Base-by-base conservation (phyloP, 495 filamentous ascomycete species). In the Polyplosphaeria fusca region DNA sequence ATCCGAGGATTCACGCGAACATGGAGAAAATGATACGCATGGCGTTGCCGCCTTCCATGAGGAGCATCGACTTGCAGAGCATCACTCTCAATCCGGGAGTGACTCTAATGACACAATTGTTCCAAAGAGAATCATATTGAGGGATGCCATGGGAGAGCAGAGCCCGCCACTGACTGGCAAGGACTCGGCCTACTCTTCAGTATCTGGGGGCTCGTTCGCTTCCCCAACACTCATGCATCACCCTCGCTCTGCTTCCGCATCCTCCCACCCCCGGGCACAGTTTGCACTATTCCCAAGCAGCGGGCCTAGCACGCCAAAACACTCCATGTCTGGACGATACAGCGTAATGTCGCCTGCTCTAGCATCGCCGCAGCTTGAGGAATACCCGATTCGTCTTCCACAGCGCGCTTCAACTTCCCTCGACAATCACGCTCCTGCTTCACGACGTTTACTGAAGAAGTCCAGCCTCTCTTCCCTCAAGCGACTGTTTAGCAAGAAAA, bases 151-250 rank as follows among this genome's bases (percentile, higher is more conserved):
- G 24, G 52, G 44, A 7, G 57, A 60, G 9, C 35, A 35, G 40
- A 65, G 62, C 20, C 62, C 62, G 1, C 62, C 57, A 4, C 41
- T 65, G 28, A 65, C 62, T 2, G 62, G 56, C 37, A 60, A 65
- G 37, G 62, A 65, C 28, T 65, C 62, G 18, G 62, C 62, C 3
- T 65, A 65, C 52, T 65, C 62, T 11, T 65, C 62, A 1, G 52
- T 65, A 5, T 65, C 62, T 25, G 61, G 55, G 2, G 62, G 46
- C 2, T 65, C 62, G 5, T 65, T 58, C 28, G 62, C 57, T 5
- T 61, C 62, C 18, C 57, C 62, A 5, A 52, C 51, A 32, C 32
- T 19, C 13, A n/a, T 38, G 4, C 56, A 11, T 7, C 39, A 56
- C 25, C 52, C 56, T 48, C 47, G 47, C 25, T 55, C 61, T 1